These are phyloP conservation scores for Zangia roseola DNA, from an alignment of 768 basidiomycete species.

Conservation along the genomic window DNA sequence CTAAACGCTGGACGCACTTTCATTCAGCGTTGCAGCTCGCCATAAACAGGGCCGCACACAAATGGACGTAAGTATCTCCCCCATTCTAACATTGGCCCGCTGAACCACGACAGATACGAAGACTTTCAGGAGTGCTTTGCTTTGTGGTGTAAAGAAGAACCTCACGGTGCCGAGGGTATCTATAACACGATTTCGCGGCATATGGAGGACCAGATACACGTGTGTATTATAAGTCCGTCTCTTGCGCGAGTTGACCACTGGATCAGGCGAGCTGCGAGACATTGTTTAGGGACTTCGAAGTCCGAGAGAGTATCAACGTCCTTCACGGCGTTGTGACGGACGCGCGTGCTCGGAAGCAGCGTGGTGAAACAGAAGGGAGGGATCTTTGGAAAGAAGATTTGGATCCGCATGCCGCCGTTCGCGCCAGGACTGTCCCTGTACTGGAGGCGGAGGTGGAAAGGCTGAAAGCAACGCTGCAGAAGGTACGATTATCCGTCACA, in stretches of 20 bases:
- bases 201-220: constrained; percentile 62
- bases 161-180: constrained; percentile 56
- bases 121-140: constrained; percentile 65
- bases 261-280: constrained; percentile 66
- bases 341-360: constrained; percentile 53
- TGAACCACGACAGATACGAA: constrained; percentile 38
- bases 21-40: constrained; percentile 53
- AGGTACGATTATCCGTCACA: constrained; percentile 26
- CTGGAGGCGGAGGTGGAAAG: constrained; percentile 44
- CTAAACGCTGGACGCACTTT: constrained; percentile 51
- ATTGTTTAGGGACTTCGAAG: constrained; percentile 65
- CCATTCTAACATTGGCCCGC: neutral
- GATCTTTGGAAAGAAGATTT: constrained; percentile 69
- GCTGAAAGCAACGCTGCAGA: constrained; percentile 36
- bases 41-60: constrained; percentile 49
- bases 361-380: constrained; percentile 39
- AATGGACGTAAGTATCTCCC: constrained; percentile 46
- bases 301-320: constrained; percentile 67
- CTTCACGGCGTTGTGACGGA: constrained; percentile 70
- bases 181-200: constrained; percentile 69
- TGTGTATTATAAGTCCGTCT: constrained; percentile 4
- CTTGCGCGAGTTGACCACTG: neutral
- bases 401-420: constrained; percentile 59
- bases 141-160: constrained; percentile 63
- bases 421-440: constrained; percentile 62